Evolutionary conservation across 106 monocot species (phyloP).

Genomic region (Allium sativum): DNA sequence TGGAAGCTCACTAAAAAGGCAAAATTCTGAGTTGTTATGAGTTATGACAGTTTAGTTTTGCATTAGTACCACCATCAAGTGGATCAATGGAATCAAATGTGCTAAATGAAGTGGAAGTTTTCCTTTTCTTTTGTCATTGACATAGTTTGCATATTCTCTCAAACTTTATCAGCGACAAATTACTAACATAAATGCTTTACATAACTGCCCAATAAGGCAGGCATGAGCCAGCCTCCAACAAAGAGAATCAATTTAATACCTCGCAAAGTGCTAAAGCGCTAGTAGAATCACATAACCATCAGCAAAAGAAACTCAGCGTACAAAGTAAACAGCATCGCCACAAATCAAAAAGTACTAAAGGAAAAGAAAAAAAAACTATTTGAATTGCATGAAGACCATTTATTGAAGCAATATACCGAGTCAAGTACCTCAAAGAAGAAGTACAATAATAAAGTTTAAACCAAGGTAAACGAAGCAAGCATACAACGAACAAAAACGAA

Average conservation of each 20-base stretch:
- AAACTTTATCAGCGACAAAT: neutral
- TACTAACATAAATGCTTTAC: neutral
- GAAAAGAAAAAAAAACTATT: too few species aligned
- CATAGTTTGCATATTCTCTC: neutral
- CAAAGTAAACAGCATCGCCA: too few species aligned
- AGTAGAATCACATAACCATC: too few species aligned
- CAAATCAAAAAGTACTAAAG: too few species aligned
- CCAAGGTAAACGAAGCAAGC: neutral
- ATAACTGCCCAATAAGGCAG: too few species aligned
- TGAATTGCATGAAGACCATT: too few species aligned
- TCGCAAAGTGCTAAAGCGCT: too few species aligned
- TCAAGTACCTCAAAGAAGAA: too few species aligned
- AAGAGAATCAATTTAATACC: too few species aligned
- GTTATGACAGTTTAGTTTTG: neutral
- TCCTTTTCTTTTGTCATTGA: neutral
- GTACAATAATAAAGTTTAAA: conserved; percentile 1
- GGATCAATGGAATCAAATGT: neutral
- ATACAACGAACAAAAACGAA: neutral
- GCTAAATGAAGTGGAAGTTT: neutral
- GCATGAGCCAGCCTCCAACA: too few species aligned
- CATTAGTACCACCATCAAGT: neutral
- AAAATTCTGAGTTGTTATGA: neutral
- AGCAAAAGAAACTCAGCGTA: too few species aligned
- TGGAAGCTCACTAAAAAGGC: conserved; percentile 2
- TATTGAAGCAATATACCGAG: too few species aligned